A percentile compares a stretch with the other conserved stretches of the same genome.
Conservation (phyloP, 176 grass and related monocot species). For the Zizania latifolia region DNA sequence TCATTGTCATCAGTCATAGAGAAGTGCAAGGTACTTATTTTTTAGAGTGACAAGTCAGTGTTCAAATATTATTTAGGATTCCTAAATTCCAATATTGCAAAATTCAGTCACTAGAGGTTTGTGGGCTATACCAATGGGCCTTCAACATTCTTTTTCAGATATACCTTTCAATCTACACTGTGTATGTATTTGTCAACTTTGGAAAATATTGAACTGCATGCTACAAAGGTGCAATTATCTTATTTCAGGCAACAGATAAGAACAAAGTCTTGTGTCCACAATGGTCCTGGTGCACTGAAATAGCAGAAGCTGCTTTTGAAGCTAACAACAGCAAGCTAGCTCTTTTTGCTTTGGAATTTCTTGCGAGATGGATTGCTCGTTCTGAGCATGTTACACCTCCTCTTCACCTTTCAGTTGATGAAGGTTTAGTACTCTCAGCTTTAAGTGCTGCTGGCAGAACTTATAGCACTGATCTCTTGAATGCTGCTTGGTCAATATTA, state of each 20-base stretch:
- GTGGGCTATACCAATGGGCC: neutral
- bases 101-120: neutral
- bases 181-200: neutral
- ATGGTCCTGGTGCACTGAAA: conserved; percentile 59
- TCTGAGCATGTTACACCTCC: conserved; percentile 51
- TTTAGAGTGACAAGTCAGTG: conserved; percentile 5
- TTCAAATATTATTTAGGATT: neutral
- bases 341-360: conserved; percentile 62
- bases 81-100: neutral
- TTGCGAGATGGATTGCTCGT: conserved; percentile 77
- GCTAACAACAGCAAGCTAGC: conserved; percentile 82
- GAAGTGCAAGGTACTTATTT: conserved; percentile 87
- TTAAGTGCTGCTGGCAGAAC: conserved; percentile 60
- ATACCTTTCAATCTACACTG: neutral
- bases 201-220: conserved; percentile 1
- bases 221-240: conserved; percentile 15
- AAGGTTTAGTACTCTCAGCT: conserved; percentile 82
- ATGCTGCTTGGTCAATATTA: conserved; percentile 74
- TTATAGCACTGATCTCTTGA: conserved; percentile 56
- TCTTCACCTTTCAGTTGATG: conserved; percentile 62
- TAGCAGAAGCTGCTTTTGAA: conserved; percentile 73
- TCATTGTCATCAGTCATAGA: conserved; percentile 78
- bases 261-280: conserved; percentile 76
- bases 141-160: conserved; percentile 19
- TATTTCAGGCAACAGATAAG: conserved; percentile 62